phyloP scores from a whole-genome alignment of 2,329 filamentous ascomycete species.

The Grosmannia huntii region DNA sequence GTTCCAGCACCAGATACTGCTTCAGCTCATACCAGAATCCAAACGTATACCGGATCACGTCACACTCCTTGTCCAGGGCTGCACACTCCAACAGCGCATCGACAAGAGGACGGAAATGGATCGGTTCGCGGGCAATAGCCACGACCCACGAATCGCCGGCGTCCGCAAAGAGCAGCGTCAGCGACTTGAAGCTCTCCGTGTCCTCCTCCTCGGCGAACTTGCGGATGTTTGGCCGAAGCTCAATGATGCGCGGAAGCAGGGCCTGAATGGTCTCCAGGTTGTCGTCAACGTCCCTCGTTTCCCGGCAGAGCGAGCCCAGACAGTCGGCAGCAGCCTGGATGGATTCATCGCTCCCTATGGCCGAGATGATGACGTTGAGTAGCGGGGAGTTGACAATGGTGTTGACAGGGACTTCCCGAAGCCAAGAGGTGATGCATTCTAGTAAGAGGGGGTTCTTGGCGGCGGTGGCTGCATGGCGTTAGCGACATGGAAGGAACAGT shows the following conservation, averaged over 20 bases:
- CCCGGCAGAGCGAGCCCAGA: conserved; percentile 78
- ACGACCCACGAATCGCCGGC: conserved; percentile 92
- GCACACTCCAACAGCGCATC: conserved; percentile 89
- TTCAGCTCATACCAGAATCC: conserved; percentile 98
- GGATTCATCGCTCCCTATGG: conserved; percentile 60
- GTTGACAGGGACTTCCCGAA: conserved; percentile 77
- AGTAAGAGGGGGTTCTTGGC: conserved; percentile 80
- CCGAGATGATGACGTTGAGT: conserved; percentile 67
- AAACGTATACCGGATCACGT: conserved; percentile 89
- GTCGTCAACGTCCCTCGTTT: conserved; percentile 90
- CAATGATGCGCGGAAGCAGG: conserved; percentile 69
- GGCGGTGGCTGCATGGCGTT: conserved; percentile 27
- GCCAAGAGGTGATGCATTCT: conserved; percentile 94
- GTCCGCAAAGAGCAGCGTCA: conserved; percentile 84
- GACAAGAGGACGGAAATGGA: conserved; percentile 71
- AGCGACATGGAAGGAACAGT: not conserved
- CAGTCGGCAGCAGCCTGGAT: conserved; percentile 87
- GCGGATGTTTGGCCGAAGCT: conserved; percentile 62
- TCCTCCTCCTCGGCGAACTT: conserved; percentile 71
- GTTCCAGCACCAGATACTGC: conserved; percentile 84
- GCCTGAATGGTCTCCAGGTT: conserved; percentile 68
- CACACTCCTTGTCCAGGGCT: conserved; percentile 71
- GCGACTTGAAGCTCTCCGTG: conserved; percentile 69
- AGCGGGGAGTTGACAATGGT: conserved; percentile 78
- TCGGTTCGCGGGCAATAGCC: conserved; percentile 72